Evolutionary conservation across 73 alveolate genomes (phyloP).

Genomic region (Paramecium primaurelia): DNA sequence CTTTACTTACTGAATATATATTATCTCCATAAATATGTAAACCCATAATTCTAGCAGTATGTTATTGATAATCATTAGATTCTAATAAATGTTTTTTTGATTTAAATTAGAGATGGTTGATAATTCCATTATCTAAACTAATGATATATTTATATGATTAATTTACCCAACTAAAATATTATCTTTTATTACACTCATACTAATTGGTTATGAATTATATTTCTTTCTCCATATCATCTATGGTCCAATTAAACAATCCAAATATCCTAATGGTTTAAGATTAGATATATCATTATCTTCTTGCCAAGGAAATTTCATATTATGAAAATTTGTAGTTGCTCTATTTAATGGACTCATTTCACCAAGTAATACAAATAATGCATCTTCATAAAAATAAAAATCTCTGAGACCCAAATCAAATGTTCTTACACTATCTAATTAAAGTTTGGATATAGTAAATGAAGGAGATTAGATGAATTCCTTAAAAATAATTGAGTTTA

Average conservation of each 20-base stretch:
- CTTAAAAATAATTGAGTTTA: background rate
- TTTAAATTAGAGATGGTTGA: background rate
- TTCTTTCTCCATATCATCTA: background rate
- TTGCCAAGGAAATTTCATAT: slow-evolving; percentile 4
- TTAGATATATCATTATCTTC: background rate
- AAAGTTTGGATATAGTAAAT: background rate
- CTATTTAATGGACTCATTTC: background rate
- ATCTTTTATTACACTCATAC: background rate
- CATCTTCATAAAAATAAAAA: background rate
- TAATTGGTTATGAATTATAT: background rate
- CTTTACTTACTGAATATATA: slow-evolving; percentile 3
- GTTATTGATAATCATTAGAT: background rate
- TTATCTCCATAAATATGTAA: background rate
- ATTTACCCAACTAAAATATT: background rate
- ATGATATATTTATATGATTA: too few relatives aligned
- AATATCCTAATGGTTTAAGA: background rate
- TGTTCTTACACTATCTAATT: background rate
- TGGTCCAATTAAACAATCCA: background rate
- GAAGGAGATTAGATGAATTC: background rate
- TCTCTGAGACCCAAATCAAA: background rate
- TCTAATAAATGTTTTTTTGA: background rate
- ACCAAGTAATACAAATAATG: background rate
- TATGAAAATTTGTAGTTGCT: background rate
- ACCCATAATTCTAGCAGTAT: slow-evolving; percentile 9
- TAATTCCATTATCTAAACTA: slow-evolving; percentile 41